Evolutionary conservation across 2,329 filamentous ascomycete genomes (phyloP), one percentile per base, ranked within the genome.

Genomic region (Xylariaceae sp.): DNA sequence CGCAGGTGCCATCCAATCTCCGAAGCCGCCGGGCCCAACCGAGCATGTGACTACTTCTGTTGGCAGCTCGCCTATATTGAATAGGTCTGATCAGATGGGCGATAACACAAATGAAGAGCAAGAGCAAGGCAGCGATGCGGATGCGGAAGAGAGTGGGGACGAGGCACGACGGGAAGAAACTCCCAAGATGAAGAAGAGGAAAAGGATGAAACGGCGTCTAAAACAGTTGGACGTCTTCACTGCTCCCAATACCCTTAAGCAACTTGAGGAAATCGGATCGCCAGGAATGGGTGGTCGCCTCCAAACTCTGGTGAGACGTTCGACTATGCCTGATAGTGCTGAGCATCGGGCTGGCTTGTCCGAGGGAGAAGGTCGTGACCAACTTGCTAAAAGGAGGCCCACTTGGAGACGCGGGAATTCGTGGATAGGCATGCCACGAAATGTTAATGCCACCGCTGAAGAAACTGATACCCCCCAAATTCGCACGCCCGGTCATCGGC

Each of bases 131-230:
- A 88, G 84, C 67, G 89, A 92, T 68, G 83, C 87, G 0, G 89
- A 94, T 68, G 89, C 86, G 1, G 92, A 95, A 67, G 89, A 94
- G 67, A 95, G 90, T 42, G 88, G 85, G 0, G 89, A 91, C 49
- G 92, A 96, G 66, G 79, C n/a, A 73, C 73, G 16, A 64, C 71
- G n/a, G 67, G 72, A 13, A 74, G 58, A 76, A 49, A 65, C 71
- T 26, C 63, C 70, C 1, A 80, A 79, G 57, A 76, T 76, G 30
- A 88, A 81, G 70, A 85, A 80, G 69, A 85, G 84, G 69, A 80
- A 83, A 59, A 83, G 81, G 66, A 84, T 78, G 62, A 78, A 80
- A 56, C 80, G 76, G 36, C 77, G 77, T 67, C 70, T 75, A 30
- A 76, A 79, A 73, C 70, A 78, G 70, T 64, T 77, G 65, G 71